Evolutionary conservation across 169 alveolate genomes (phyloP).

Genomic region (Plasmodium malariae): DNA sequence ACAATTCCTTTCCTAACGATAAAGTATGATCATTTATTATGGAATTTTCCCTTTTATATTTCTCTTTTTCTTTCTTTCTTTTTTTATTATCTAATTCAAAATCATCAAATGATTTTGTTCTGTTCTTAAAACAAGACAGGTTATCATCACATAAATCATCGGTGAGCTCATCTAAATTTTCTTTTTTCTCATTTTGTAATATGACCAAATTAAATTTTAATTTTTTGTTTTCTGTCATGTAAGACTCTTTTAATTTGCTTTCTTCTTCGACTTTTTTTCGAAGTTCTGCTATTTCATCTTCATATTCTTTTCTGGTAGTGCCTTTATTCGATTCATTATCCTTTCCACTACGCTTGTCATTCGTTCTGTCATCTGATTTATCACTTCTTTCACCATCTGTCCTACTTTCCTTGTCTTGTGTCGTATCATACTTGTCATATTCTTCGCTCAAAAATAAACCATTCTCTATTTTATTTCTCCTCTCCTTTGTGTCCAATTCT

Average conservation of each 20-base stretch:
- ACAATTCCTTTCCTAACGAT: constrained; percentile 63
- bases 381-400: not conserved
- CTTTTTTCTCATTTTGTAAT: constrained; percentile 34
- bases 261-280: constrained; percentile 48
- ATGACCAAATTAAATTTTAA: constrained; percentile 35
- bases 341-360: not conserved
- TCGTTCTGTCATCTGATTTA: not conserved
- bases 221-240: constrained; percentile 57
- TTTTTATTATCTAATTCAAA: constrained; percentile 39
- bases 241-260: constrained; percentile 34
- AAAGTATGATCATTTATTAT: constrained; percentile 46
- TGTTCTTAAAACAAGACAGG: constrained; percentile 6
- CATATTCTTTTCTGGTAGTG: constrained; percentile 7
- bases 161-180: constrained; percentile 14
- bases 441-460: not conserved
- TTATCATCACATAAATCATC: constrained; percentile 13
- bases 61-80: constrained; percentile 17
- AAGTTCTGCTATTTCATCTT: constrained; percentile 19
- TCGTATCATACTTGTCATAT: not conserved
- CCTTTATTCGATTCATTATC: not conserved
- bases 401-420: not conserved
- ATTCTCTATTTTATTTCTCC: not conserved
- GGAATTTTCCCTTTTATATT: not conserved
- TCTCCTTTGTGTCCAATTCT: not conserved
- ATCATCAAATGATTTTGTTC: constrained; percentile 67